These are phyloP conservation scores for Iris pallida DNA, from an alignment of 116 monocot species.

Conservation along the genomic window DNA sequence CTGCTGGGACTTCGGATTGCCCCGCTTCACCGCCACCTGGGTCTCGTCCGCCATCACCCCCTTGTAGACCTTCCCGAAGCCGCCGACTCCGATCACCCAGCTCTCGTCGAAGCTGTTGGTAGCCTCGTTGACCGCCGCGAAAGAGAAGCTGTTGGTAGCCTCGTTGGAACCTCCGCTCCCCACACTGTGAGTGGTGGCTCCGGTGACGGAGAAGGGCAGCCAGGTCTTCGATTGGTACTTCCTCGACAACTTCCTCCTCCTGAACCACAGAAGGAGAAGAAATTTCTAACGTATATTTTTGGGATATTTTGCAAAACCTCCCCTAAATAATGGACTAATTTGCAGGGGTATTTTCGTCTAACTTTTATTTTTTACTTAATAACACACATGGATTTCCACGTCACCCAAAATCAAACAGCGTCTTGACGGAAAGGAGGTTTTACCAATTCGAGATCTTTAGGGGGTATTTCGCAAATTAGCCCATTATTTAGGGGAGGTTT, in stretches of 20 bases:
- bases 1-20: slow-evolving; percentile 43
- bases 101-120: slow-evolving; percentile 54
- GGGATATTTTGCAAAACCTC: too few species aligned
- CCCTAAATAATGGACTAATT: too few species aligned
- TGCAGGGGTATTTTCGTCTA: too few species aligned
- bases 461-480: too few species aligned
- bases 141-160: slow-evolving; percentile 24
- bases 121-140: slow-evolving; percentile 43
- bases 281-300: too few species aligned
- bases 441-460: too few species aligned
- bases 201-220: slow-evolving; percentile 45
- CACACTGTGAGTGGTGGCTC: slow-evolving; percentile 29
- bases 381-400: too few species aligned
- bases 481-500: too few species aligned
- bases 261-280: slow-evolving; percentile 8
- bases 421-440: too few species aligned
- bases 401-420: too few species aligned
- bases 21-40: slow-evolving; percentile 48
- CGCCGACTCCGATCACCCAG: slow-evolving; percentile 56
- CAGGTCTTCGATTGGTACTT: slow-evolving; percentile 38
- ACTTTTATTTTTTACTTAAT: too few species aligned
- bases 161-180: slow-evolving; percentile 27
- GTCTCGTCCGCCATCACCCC: slow-evolving; percentile 45
- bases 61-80: slow-evolving; percentile 65
- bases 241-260: slow-evolving; percentile 31